Evolutionary conservation across 176 grass and related monocot species (phyloP).

Genomic region (Cenchrus fungigraminus): DNA sequence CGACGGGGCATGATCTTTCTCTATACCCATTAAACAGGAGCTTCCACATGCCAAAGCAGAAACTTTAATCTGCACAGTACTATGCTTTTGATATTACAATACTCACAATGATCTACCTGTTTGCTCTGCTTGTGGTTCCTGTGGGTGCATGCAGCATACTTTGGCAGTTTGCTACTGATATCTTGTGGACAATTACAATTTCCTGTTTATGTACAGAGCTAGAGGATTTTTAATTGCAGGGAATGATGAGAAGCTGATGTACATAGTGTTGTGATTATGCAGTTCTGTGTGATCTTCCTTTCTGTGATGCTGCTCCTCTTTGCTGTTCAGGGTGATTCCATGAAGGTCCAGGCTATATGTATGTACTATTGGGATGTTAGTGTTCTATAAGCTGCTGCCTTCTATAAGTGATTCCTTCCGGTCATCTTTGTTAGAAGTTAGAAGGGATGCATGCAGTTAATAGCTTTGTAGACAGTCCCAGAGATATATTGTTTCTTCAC

Average conservation of each 20-base stretch:
- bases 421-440: conserved; percentile 62
- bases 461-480: conserved; percentile 92
- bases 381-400: conserved; percentile 85
- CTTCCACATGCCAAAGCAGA: conserved; percentile 95
- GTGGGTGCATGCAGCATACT: conserved; percentile 80
- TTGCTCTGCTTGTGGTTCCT: conserved; percentile 86
- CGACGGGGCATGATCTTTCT: conserved; percentile 77
- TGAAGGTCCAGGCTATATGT: conserved; percentile 85
- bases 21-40: conserved; percentile 86
- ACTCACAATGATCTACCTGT: conserved; percentile 97
- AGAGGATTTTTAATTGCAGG: conserved; percentile 85
- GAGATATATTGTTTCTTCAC: conserved; percentile 92
- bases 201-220: conserved; percentile 94
- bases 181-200: conserved; percentile 98
- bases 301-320: conserved; percentile 88
- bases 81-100: conserved; percentile 97
- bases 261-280: conserved; percentile 94
- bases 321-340: conserved; percentile 83
- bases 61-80: conserved; percentile 95
- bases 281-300: conserved; percentile 98
- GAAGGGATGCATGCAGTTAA: conserved; percentile 91
- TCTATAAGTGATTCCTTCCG: conserved; percentile 72
- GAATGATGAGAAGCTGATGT: conserved; percentile 95
- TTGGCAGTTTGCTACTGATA: conserved; percentile 80
- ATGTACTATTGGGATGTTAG: conserved; percentile 75